Evolutionary conservation across 1,284 basidiomycete genomes (phyloP), one percentile per base, ranked within the genome.

Genomic region (Ganoderma resinaceum): DNA sequence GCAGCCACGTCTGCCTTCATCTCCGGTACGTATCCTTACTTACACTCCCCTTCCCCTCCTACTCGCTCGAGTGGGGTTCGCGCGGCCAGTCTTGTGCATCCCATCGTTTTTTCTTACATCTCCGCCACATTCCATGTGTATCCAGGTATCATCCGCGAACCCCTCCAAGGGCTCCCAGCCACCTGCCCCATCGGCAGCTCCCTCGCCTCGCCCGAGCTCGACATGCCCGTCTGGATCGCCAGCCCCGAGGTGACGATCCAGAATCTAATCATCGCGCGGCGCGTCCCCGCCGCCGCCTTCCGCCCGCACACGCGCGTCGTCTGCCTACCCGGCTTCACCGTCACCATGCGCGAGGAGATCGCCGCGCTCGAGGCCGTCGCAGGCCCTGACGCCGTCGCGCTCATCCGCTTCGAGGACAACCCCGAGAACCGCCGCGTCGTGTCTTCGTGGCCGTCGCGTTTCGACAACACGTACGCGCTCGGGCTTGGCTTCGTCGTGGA

Each of bases 1-100:
- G 83, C 83, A 7, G 89, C 89, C 0, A 86, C 87, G 1, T 89
- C 87, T 4, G 82, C 87, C 3, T 90, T 90, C 79, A 83, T 90
- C 69, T 89, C 85, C 20, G 83, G 84, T 84, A 70, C 38, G 61
- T 49, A 16, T 16, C 33, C 26, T 31, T 46, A 8, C 20, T n/a
- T n/a, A 14, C 35, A 26, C 16, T n/a, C 7, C 31, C 33, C 37
- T 74, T 67, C 29, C 38, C 46, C 16, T 52, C 37, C 37, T 38
- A n/a, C 37, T 11, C 9, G 37, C 11, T 2, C 2, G 38, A 55
- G 46, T 42, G 23, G 11, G 52, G 35, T 12, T 38, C 37, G 9
- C 37, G 37, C n/a, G n/a, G n/a, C n/a, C n/a, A 38, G 9, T 38
- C 37, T 38, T 38, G 14, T 35, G 35, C 35, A 11, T 11, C 37